A percentile compares a stretch with the other conserved stretches of the same genome.
These are phyloP conservation scores for Anastatica hierochuntica DNA, from an alignment of 345 rosid genomes.

Conservation along the genomic window DNA sequence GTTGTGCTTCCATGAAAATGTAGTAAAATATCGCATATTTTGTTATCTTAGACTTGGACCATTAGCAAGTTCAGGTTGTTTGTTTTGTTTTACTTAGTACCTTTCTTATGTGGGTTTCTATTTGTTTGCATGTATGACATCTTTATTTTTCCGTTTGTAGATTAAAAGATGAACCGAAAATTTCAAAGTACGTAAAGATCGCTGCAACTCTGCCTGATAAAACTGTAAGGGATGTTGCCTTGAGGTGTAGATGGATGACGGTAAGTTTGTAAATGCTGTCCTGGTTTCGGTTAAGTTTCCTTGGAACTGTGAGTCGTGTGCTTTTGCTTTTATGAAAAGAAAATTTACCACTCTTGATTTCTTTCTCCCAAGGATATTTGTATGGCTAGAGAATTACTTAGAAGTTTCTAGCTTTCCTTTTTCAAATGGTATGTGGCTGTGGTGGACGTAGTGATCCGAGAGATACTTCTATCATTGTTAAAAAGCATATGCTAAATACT, in stretches of 20 bases:
- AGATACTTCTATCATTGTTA: constrained; percentile 12
- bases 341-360: constrained; percentile 5
- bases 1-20: neutral
- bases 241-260: constrained; percentile 82
- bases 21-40: neutral
- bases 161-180: constrained; percentile 57
- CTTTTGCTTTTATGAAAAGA: constrained; percentile 1
- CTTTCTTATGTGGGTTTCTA: too few species aligned
- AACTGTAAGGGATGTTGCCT: constrained; percentile 93
- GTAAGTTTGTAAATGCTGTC: constrained; percentile 12
- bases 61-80: neutral
- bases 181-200: constrained; percentile 78
- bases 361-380: neutral
- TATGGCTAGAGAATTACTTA: constrained; percentile 3
- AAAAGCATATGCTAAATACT: constrained; percentile 16
- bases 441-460: neutral
- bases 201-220: constrained; percentile 75
- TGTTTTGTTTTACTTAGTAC: too few species aligned
- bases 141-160: constrained; percentile 23
- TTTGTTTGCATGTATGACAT: constrained; percentile 3
- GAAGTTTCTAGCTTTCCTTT: constrained; percentile 8
- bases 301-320: neutral
- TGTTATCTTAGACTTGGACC: constrained; percentile 1
- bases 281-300: constrained; percentile 1
- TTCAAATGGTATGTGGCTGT: constrained; percentile 17